Base-by-base conservation (phyloP, 352 stramenopile species). In the Saprolegnia parasitica region DNA sequence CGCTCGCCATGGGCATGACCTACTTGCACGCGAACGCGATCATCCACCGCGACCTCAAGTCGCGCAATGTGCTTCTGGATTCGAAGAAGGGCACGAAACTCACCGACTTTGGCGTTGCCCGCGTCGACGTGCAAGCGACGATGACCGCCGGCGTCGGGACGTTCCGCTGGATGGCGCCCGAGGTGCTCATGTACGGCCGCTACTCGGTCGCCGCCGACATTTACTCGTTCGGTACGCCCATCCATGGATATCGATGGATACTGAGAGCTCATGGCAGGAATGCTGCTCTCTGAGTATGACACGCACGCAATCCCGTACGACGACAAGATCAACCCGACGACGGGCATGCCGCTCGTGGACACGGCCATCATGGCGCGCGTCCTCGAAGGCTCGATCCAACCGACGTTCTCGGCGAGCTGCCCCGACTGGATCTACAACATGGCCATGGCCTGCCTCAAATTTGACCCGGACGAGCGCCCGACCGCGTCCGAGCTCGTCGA, bases 41-140 rank as follows among this genome's bases (percentile, higher is more conserved):
- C 1, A 60, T 86, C 11, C 75, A 81, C 49, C 78, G 78, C 13
- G 76, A 81, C 16, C 39, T 85, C 21, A 85, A 81, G 72, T 81
- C 75, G 0, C 77, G 77, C 21, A 83, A 83, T n/a, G 76, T 87
- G 24, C 20, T 87, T 29, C 64, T 87, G n/a, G 63, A 70, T 39
- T 62, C 63, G 11, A 57, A 71, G 2, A 72, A 72, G 52, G 49
- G 61, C 47, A 76, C 78, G 26, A 86, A 83, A 54, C 42, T 86
- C 18, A 79, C 73, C 39, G 78, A 86, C 42, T 81, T 86, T 56
- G 78, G 77, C 24, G 70, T 76, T 18, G 79, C 78, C 0, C 68
- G 74, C 0, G 52, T 42, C 24, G 52, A 60, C 10, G 42, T 49
- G 13, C 76, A 78, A 24, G 63, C 47, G 2, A 70, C 63, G 1